Conservation (phyloP, 2,329 filamentous ascomycete species). For the Colletotrichum sp. region DNA sequence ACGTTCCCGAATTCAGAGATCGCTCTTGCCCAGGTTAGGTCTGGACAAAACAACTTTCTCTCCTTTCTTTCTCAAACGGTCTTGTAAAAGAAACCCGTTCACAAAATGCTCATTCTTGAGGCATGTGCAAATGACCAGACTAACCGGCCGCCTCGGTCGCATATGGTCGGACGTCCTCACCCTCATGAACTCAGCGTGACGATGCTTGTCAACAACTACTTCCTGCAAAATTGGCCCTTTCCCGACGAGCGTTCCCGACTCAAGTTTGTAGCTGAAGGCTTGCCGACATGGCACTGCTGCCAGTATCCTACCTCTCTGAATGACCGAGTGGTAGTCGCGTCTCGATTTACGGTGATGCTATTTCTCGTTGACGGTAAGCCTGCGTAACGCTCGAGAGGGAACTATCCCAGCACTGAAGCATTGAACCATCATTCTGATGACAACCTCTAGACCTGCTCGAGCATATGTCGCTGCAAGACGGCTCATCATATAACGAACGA, state of each 20-base stretch:
- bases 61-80: accelerated
- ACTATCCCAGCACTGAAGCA: accelerated
- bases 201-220: neutral
- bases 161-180: neutral
- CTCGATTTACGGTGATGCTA: neutral
- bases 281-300: neutral
- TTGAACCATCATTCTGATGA: neutral
- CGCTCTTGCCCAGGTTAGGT: neutral
- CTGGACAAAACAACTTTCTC: neutral
- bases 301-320: neutral
- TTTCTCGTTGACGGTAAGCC: neutral
- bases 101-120: neutral
- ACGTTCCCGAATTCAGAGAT: neutral
- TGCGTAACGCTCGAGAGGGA: neutral
- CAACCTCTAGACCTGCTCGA: neutral
- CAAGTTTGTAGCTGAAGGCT: neutral
- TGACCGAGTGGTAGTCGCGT: neutral
- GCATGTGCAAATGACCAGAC: neutral
- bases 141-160: neutral
- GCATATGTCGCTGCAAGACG: neutral
- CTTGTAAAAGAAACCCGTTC: neutral
- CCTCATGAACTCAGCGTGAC: neutral
- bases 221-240: neutral
- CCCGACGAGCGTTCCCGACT: neutral
- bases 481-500: neutral